phyloP scores from a whole-genome alignment of 2,329 filamentous ascomycete species.

The Harringtonia aguacate region DNA sequence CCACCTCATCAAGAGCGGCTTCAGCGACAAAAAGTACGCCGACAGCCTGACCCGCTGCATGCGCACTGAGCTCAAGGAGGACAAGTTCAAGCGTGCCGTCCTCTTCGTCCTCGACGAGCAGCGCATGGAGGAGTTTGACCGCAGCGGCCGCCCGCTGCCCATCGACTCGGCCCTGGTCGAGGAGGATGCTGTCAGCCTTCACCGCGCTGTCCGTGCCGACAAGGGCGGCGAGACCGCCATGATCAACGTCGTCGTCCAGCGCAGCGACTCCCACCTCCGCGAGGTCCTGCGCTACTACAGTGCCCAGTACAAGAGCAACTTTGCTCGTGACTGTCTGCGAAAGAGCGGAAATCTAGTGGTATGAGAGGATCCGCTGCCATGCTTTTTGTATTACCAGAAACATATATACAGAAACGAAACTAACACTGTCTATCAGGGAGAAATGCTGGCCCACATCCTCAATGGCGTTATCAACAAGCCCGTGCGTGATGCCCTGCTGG shows the following conservation, averaged over 20 bases:
- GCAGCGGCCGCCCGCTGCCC: constrained; percentile 44
- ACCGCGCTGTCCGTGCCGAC: constrained; percentile 56
- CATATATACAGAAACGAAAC: too few species aligned
- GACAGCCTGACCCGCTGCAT: constrained; percentile 77
- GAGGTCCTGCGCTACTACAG: constrained; percentile 75
- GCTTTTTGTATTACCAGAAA: neutral
- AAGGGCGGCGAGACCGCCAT: constrained; percentile 82
- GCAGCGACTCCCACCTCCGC: constrained; percentile 71
- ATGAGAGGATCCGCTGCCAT: constrained; percentile 30
- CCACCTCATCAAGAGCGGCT: constrained; percentile 72
- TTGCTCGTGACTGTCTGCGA: constrained; percentile 74
- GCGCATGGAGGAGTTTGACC: constrained; percentile 71
- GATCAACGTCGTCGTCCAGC: constrained; percentile 70
- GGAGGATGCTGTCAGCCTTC: constrained; percentile 63
- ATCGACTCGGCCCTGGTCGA: constrained; percentile 51
- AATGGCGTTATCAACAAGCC: constrained; percentile 95
- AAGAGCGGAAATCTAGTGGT: constrained; percentile 91
- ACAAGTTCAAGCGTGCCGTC: constrained; percentile 90
- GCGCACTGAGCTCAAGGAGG: constrained; percentile 83
- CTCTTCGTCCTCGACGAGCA: constrained; percentile 72
- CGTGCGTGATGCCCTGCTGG: constrained; percentile 79
- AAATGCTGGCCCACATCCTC: constrained; percentile 87
- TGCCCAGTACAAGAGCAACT: constrained; percentile 62
- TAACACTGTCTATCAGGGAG: too few species aligned
- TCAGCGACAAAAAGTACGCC: constrained; percentile 83